Base-by-base conservation (phyloP, 75 land plant species). In the Pinus tabuliformis region DNA sequence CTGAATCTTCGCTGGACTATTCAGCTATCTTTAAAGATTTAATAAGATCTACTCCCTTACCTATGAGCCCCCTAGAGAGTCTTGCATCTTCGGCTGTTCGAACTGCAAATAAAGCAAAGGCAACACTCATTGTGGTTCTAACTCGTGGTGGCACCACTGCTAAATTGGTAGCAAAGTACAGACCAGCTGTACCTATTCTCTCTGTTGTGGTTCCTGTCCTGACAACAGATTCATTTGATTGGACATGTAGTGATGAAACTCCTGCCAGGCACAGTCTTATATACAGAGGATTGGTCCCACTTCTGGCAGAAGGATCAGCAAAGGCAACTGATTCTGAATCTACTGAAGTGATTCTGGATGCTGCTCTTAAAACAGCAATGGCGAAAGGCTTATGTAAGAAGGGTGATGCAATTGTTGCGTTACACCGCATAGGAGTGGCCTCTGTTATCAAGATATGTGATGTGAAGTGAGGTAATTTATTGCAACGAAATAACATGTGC, bases 1-100 rank as follows among this genome's bases (percentile, higher is more conserved):
- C 96, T 24, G 98, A 95, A 71, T 93, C 91, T 5, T 90, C 96
- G 0, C 86, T 92, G 28, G 95, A 95, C 60, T 90, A 95, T 77
- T 78, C 83, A 49, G 88, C 90, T 11, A 85, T 93, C 63, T 95
- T 90, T 83, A 92, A 92, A 74, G 88, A 84, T 77, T 78, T 87
- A 73, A 90, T 95, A 57, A 79, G 79, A 72, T 82, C 92, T 22
- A 83, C 89, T 18, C 87, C 96, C 3, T 79, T 90, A 12, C 98
- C 98, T 9, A 92, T 94, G 97, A 92, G 93, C 86, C 97, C 95
- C 28, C 76, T 94, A 77, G 95, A 94, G 81, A 88, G 91, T 62
- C 89, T 94, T 77, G 97, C 96, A 24, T 94, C 96, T 20, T 92
- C 95, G 14, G 97, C 95, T n/a, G 97, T 94, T 14, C 82, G 95